phyloP scores from a whole-genome alignment of 768 basidiomycete species.

The Tulasnella sp. region DNA sequence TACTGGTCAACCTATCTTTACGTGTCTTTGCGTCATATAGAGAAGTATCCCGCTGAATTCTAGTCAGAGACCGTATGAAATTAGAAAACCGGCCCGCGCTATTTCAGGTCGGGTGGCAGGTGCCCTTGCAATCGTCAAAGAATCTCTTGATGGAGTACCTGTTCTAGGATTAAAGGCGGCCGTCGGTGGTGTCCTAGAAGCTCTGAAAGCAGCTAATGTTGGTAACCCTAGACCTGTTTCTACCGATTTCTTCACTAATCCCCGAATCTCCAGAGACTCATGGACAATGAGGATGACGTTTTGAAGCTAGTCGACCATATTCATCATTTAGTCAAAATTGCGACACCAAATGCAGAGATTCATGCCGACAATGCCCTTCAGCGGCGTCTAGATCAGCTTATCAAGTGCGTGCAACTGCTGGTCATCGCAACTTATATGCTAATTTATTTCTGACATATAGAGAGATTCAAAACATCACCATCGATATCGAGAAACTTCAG shows the following conservation, averaged over 20 bases:
- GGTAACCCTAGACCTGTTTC: background rate
- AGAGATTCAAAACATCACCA: too few species aligned
- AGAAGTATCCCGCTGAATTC: too few species aligned
- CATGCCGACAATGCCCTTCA: too few species aligned
- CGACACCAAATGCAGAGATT: too few species aligned
- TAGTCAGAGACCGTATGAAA: too few species aligned
- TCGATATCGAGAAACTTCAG: too few species aligned
- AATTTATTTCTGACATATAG: background rate
- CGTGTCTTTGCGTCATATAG: too few species aligned
- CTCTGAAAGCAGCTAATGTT: background rate
- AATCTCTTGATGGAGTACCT: background rate
- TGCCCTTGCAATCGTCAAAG: background rate
- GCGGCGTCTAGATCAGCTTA: background rate
- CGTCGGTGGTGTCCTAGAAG: background rate
- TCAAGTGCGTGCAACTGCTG: background rate
- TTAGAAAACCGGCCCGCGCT: too few species aligned
- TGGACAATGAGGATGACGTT: conserved; percentile 1
- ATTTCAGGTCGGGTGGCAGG: too few species aligned
- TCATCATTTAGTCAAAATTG: background rate
- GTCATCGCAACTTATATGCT: background rate
- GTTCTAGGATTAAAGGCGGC: conserved; percentile 1
- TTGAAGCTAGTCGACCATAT: background rate
- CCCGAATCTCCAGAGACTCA: background rate
- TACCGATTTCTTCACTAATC: background rate
- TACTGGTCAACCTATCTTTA: too few species aligned